phyloP scores from a whole-genome alignment of 441 rosid genomes.

The Pelargonium australe region DNA sequence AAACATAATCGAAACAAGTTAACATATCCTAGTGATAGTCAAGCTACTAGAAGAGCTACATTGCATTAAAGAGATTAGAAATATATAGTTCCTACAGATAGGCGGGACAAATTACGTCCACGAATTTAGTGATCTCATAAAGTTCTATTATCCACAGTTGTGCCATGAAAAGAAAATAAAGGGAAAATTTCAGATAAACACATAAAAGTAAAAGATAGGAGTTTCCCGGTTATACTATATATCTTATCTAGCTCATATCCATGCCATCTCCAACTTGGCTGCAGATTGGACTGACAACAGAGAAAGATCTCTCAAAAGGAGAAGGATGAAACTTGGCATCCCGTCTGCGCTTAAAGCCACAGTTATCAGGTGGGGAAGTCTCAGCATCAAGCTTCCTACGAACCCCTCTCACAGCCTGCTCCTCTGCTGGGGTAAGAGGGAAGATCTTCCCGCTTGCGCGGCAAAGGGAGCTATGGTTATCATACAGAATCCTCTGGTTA shows the following conservation, averaged over 20 bases:
- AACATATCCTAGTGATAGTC: conserved; percentile 18
- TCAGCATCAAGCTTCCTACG: conserved; percentile 88
- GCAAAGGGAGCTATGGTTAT: conserved; percentile 84
- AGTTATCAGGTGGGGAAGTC: conserved; percentile 53
- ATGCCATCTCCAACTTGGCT: conserved; percentile 89
- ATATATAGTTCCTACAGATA: conserved; percentile 44
- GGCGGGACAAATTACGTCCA: conserved; percentile 35
- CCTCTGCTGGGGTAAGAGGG: conserved; percentile 67
- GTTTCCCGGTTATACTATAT: conserved; percentile 24
- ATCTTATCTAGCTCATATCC: conserved; percentile 74
- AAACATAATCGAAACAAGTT: conserved; percentile 20
- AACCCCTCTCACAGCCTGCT: conserved; percentile 85
- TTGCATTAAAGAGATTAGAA: conserved; percentile 36
- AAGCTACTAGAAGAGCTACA: conserved; percentile 28
- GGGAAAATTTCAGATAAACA: conserved; percentile 20
- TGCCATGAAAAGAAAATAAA: conserved; percentile 21
- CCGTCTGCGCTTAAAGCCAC: conserved; percentile 78
- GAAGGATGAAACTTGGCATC: conserved; percentile 68
- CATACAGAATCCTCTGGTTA: conserved; percentile 91
- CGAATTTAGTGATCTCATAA: conserved; percentile 34
- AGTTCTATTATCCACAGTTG: conserved; percentile 40
- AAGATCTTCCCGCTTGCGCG: conserved; percentile 70
- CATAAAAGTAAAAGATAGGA: conserved; percentile 25
- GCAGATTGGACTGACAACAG: conserved; percentile 81
- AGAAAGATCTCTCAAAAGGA: conserved; percentile 88